Conservation (phyloP, 1,139 yeast genomes). For the Meyerozyma carpophila region DNA sequence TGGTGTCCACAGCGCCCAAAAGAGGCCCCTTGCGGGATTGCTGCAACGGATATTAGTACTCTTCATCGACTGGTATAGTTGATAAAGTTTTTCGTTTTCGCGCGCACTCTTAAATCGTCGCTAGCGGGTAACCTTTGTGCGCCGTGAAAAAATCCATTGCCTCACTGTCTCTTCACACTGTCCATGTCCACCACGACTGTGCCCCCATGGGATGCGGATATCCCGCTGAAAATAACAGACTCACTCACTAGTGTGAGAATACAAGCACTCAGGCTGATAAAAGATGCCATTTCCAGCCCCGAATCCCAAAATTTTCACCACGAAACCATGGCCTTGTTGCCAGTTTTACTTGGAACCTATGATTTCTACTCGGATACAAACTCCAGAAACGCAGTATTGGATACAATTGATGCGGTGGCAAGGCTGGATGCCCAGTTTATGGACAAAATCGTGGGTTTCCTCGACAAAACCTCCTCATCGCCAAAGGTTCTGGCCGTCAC, state of each 20-base stretch:
- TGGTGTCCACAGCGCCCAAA: slow-evolving; percentile 23
- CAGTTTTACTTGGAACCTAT: slow-evolving; percentile 37
- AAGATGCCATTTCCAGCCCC: slow-evolving; percentile 8
- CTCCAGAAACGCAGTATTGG: slow-evolving; percentile 38
- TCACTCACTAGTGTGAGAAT: slow-evolving; percentile 33
- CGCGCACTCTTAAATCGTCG: slow-evolving; percentile 1
- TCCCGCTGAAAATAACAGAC: slow-evolving; percentile 21
- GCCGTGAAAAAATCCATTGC: slow-evolving; percentile 9
- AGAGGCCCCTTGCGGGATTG: slow-evolving; percentile 16
- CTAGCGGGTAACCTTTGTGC: background rate
- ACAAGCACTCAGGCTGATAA: slow-evolving; percentile 18
- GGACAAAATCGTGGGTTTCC: slow-evolving; percentile 27
- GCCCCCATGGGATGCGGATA: slow-evolving; percentile 1
- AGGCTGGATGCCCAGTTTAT: slow-evolving; percentile 26
- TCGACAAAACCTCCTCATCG: slow-evolving; percentile 23
- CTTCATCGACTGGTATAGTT: slow-evolving; percentile 68
- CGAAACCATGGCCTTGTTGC: slow-evolving; percentile 17
- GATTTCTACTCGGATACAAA: slow-evolving; percentile 46
- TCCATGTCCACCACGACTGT: background rate
- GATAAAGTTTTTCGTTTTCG: slow-evolving; percentile 25
- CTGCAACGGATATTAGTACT: slow-evolving; percentile 51
- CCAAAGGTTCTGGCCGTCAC: slow-evolving; percentile 41
- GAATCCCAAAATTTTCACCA: slow-evolving; percentile 13
- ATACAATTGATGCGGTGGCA: slow-evolving; percentile 31
- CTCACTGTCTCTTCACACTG: slow-evolving; percentile 5